Evolutionary conservation across 805 yeast genomes (phyloP), one percentile per base, ranked within the genome.

Genomic region (Wickerhamiella qilinensis): DNA sequence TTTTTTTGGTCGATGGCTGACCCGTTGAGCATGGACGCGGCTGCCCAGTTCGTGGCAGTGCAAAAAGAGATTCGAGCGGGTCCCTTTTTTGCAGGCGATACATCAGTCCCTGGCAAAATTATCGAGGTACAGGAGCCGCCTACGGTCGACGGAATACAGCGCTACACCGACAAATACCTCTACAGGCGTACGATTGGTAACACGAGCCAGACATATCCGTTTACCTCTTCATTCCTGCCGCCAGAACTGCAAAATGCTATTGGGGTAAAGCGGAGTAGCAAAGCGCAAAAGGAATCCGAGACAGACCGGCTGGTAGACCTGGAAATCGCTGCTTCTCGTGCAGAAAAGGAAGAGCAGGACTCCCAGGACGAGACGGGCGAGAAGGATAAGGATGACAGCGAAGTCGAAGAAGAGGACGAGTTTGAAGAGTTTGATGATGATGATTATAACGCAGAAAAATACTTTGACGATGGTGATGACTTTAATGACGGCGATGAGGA

Each of bases 91-190:
- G 47, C 52, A 4, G 55, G 55, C 8, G 36, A 39, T 24, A 24
- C 33, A 2, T 43, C 39, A 3, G 38, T 33, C 6, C 42, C 43
- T 35, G 53, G 53, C 20, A 31, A 17, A 14, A 39, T 43, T 5
- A 36, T 48, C 24, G n/a, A 39, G 12, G 50, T 47, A 20, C 31
- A 29, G 3, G 43, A 42, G 16, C 31, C 40, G 14, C 37, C 33
- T 16, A 29, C 41, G 3, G 37, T 65, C 39, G 94, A 82, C 53
- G 85, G 88, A 2, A 69, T 86, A 32, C 72, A 76, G 52, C 67
- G 96, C 49, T 83, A 83, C 53, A 74, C 93, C 2, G 96, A 86
- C 56, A 67, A 66, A 54, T 86, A 81, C 57, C 63, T 77, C 46
- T 77, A 77, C 54, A 74, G 73, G 48, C 69, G 81, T 40, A 73